Evolutionary conservation across 768 basidiomycete genomes (phyloP).

Genomic region (Royoungia palumana): DNA sequence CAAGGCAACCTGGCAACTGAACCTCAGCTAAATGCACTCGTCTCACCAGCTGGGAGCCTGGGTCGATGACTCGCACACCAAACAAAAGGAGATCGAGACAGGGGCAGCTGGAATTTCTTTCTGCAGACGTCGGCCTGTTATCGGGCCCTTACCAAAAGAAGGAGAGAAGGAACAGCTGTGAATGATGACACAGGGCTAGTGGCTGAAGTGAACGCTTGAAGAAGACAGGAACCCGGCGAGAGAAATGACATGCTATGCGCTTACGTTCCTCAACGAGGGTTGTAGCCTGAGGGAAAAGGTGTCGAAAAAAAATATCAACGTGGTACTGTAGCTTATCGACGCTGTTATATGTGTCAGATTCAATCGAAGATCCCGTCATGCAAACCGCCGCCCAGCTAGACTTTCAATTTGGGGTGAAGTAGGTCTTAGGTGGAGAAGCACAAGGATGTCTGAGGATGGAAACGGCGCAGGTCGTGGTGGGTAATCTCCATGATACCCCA

Average conservation of each 20-base stretch:
- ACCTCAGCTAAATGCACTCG: neutral
- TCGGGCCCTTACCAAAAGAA: no score
- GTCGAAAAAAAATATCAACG: neutral
- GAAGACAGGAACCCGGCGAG: neutral
- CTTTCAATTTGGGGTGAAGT: neutral
- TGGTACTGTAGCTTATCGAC: slow-evolving; percentile 1
- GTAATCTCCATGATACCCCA: no score
- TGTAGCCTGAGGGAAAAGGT: slow-evolving; percentile 2
- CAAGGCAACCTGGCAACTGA: slow-evolving; percentile 2
- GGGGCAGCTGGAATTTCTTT: neutral
- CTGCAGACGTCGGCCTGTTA: neutral
- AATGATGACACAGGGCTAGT: slow-evolving; percentile 4
- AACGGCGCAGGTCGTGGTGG: neutral
- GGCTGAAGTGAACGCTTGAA: neutral
- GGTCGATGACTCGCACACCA: neutral
- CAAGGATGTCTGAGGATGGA: neutral
- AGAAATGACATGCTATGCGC: neutral
- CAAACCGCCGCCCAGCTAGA: slow-evolving; percentile 8
- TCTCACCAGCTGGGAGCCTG: slow-evolving; percentile 4
- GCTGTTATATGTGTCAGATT: slow-evolving; percentile 4
- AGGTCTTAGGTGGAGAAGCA: neutral
- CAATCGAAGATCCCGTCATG: slow-evolving; percentile 7
- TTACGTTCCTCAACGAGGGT: slow-evolving; percentile 11
- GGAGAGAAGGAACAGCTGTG: neutral
- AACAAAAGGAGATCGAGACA: neutral